Evolutionary conservation across 2,329 filamentous ascomycete species (phyloP), one percentile per base, ranked within the genome.

Genomic region (Epichloe glyceriae): DNA sequence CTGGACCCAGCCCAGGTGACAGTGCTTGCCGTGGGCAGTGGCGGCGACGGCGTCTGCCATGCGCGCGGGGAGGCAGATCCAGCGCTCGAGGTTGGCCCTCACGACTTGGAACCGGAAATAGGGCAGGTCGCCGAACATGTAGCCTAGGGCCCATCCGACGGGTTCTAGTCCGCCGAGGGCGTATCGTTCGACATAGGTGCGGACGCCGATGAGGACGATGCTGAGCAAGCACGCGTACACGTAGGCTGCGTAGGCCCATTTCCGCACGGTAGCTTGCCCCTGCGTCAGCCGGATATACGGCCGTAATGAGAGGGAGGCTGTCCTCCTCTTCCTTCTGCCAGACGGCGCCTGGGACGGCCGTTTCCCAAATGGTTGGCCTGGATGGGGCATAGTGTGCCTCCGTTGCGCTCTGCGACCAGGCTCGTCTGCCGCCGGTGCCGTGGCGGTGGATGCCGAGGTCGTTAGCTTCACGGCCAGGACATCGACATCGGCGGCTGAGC

Each of bases 91-190:
- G 54, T 85, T 80, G 53, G 79, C 75, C 53, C 75, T 77, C 15
- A 88, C 73, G 8, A 91, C 77, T 63, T 85, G 75, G 63, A 85
- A 82, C 22, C 89, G 78, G 57, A 96, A 80, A 61, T 73, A 75
- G 0, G 79, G 75, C 11, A 90, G 63, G 58, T 95, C 86, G 12
- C 91, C 90, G 54, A 97, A 79, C 3, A 96, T 70, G 65, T 98
- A 98, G 2, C 88, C 85, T 11, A 96, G 67, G 0, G 88, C 90
- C 93, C 93, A 98, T 2, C 91, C 88, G 43, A 98, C 79, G 0
- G 93, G 89, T 59, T 98, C 93, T 48, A 81, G 71, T 15, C 80
- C 81, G 35, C 75, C 62, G 1, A 98, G 73, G 14, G 88, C 89
- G 54, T 78, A 73, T 42, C 70, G 67, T 39, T 76, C 69, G 47